Percentiles rank a stretch among this genome's conserved stretches.
Evolutionary conservation across 495 filamentous ascomycete genomes (phyloP).

Genomic region (Penicillium flavigenum): DNA sequence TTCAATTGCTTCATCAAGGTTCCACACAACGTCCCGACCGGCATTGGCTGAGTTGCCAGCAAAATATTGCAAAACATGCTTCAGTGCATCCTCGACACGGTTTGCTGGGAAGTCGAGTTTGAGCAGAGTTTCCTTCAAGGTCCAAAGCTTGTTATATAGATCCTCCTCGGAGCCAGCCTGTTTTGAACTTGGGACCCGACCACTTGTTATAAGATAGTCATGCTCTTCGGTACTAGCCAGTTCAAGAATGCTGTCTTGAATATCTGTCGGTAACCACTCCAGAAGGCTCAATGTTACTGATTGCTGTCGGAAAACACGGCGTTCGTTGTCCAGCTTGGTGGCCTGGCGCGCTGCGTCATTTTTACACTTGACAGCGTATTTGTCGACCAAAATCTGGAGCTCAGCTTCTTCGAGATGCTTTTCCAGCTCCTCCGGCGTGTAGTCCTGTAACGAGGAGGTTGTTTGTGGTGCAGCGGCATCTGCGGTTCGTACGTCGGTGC

Average conservation of each 20-base stretch:
- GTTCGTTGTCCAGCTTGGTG: conserved; percentile 72
- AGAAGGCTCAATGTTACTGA: conserved; percentile 64
- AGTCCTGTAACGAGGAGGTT: conserved; percentile 43
- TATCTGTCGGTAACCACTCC: conserved; percentile 75
- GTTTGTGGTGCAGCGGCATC: conserved; percentile 20
- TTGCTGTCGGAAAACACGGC: conserved; percentile 71
- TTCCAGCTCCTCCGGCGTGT: conserved; percentile 83
- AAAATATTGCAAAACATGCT: conserved; percentile 60
- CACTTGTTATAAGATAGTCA: conserved; percentile 33
- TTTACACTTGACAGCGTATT: conserved; percentile 66
- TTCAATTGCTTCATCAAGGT: conserved; percentile 80
- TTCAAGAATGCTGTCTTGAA: conserved; percentile 72
- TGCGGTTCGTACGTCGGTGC: conserved; percentile 22
- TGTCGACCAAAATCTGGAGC: conserved; percentile 80
- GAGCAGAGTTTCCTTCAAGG: conserved; percentile 65
- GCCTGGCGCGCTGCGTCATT: conserved; percentile 67
- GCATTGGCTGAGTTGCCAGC: conserved; percentile 47
- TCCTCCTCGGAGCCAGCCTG: conserved; percentile 62
- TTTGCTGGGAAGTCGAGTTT: conserved; percentile 64
- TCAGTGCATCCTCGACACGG: conserved; percentile 62
- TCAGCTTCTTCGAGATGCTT: conserved; percentile 76
- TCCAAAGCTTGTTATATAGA: conserved; percentile 75
- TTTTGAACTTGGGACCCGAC: conserved; percentile 30
- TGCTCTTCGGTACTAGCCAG: conserved; percentile 48
- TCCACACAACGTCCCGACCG: conserved; percentile 72